A percentile compares a stretch with the other conserved stretches of the same genome.
These are phyloP conservation scores for Hanseniaspora sp. DNA, from an alignment of 1,139 yeast species.

Conservation along the genomic window DNA sequence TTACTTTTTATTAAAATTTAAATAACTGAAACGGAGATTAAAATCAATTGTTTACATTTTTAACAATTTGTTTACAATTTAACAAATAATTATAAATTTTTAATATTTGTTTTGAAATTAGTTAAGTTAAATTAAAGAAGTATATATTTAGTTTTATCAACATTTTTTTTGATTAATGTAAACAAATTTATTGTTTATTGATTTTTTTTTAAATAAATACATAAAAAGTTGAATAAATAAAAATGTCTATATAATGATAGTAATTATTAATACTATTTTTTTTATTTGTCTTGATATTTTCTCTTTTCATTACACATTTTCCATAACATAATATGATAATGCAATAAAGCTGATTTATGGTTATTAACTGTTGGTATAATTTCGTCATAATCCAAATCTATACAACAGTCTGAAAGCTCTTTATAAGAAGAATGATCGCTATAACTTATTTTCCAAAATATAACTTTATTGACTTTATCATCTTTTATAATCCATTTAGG, in stretches of 20 bases:
- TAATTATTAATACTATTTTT: background rate
- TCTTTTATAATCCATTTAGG: constrained; percentile 13
- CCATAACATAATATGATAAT: constrained; percentile 41
- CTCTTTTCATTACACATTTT: constrained; percentile 20
- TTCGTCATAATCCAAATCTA: constrained; percentile 38
- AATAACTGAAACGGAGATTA: too few species aligned
- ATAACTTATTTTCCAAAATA: constrained; percentile 53
- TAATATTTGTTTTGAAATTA: too few species aligned
- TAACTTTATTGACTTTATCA: constrained; percentile 5
- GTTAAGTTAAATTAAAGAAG: too few species aligned
- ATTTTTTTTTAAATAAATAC: too few species aligned
- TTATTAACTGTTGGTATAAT: constrained; percentile 72
- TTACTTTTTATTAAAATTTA: too few species aligned
- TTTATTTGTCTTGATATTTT: background rate
- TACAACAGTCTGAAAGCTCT: constrained; percentile 59
- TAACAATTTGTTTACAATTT: too few species aligned
- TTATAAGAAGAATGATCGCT: constrained; percentile 87
- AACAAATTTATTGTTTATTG: too few species aligned
- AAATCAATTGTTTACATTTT: too few species aligned
- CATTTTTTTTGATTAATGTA: too few species aligned
- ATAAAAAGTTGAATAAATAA: too few species aligned
- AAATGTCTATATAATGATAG: background rate
- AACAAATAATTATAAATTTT: too few species aligned
- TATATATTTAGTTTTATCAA: too few species aligned
- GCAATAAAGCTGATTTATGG: constrained; percentile 30